phyloP scores from a whole-genome alignment of 768 basidiomycete species.

The Collybiopsis confluens region DNA sequence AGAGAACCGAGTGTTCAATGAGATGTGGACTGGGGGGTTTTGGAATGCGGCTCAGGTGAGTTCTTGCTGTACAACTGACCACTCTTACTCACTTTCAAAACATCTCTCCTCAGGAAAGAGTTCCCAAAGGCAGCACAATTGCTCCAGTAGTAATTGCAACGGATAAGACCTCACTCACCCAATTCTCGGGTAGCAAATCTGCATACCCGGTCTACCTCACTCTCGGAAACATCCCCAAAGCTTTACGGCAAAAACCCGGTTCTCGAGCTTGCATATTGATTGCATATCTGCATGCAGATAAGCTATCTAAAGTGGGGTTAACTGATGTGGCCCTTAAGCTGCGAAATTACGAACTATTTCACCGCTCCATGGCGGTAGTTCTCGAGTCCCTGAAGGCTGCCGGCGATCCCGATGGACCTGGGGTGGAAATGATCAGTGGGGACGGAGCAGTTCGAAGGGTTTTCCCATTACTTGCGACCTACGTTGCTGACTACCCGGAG shows the following conservation, averaged over 20 bases:
- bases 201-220: conserved; percentile 31
- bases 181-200: conserved; percentile 21
- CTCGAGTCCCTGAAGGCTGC: too few relatives aligned
- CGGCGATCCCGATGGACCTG: conserved; percentile 10
- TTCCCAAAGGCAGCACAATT: too few relatives aligned
- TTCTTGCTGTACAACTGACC: too few relatives aligned
- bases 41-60: conserved; percentile 9
- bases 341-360: too few relatives aligned
- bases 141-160: conserved; percentile 15
- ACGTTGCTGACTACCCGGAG: too few relatives aligned
- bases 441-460: conserved; percentile 2
- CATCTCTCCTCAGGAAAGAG: background rate
- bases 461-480: conserved; percentile 5
- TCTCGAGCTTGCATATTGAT: conserved; percentile 12
- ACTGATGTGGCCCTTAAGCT: too few relatives aligned
- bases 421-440: conserved; percentile 13
- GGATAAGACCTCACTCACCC: too few relatives aligned
- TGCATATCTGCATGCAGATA: conserved; percentile 15
- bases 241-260: conserved; percentile 7
- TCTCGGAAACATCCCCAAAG: conserved; percentile 26
- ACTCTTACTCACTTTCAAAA: too few relatives aligned
- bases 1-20: conserved; percentile 11
- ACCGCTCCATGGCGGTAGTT: too few relatives aligned
- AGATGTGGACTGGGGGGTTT: conserved; percentile 16
- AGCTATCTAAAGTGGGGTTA: too few relatives aligned